Conservation (phyloP, 179 eudicot genomes). For the Dionaea muscipula region DNA sequence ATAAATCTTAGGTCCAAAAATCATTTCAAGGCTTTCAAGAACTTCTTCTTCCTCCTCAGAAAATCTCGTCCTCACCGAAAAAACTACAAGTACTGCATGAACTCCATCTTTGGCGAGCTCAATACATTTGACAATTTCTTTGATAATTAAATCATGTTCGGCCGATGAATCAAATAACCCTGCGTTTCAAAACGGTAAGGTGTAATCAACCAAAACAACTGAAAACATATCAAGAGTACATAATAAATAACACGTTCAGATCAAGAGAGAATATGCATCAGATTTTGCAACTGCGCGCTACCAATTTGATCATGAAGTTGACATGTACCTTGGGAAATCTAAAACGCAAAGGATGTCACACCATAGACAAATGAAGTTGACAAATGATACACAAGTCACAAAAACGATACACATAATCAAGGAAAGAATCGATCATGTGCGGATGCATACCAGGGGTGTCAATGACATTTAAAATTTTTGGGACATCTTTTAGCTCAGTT, state of each 20-base stretch:
- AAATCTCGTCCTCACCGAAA: slow-evolving; percentile 57
- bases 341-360: too few species aligned
- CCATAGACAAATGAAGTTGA: too few species aligned
- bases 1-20: slow-evolving; percentile 73
- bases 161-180: slow-evolving; percentile 57
- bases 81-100: slow-evolving; percentile 69
- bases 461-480: slow-evolving; percentile 56
- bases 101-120: slow-evolving; percentile 75
- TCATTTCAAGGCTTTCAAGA: slow-evolving; percentile 36
- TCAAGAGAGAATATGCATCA: not conserved
- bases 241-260: not conserved
- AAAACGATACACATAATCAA: too few species aligned
- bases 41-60: slow-evolving; percentile 59
- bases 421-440: too few species aligned
- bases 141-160: slow-evolving; percentile 46
- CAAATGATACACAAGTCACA: too few species aligned
- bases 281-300: too few species aligned
- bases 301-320: too few species aligned
- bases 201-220: not conserved
- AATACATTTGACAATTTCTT: slow-evolving; percentile 74
- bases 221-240: not conserved
- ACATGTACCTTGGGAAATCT: too few species aligned
- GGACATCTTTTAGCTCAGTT: slow-evolving; percentile 32
- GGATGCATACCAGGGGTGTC: slow-evolving; percentile 91
- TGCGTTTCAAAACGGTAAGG: slow-evolving; percentile 14